These are phyloP conservation scores for Candida qinlingensis DNA, from an alignment of 805 yeast species.

Conservation along the genomic window DNA sequence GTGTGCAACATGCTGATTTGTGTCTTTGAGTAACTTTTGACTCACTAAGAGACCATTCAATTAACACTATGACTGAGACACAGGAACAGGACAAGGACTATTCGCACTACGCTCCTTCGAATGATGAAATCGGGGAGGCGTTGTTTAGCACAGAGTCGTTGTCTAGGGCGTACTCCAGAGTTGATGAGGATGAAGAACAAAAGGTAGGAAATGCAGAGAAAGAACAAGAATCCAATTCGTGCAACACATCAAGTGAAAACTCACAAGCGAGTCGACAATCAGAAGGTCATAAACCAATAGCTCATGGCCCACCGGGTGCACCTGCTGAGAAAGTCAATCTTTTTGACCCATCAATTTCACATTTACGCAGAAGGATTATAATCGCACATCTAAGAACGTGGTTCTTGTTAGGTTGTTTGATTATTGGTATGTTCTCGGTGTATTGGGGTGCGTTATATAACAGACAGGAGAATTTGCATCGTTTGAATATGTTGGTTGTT, in stretches of 20 bases:
- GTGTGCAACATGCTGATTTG: background rate
- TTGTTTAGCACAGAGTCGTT: slow-evolving; percentile 1
- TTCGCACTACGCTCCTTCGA: slow-evolving; percentile 1
- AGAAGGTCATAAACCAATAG: background rate
- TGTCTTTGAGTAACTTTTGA: background rate
- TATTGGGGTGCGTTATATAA: slow-evolving; percentile 35
- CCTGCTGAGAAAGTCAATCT: slow-evolving; percentile 13
- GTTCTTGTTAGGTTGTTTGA: slow-evolving; percentile 29
- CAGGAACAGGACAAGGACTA: background rate
- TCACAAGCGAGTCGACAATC: background rate
- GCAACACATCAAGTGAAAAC: background rate
- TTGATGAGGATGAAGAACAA: background rate
- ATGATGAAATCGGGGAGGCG: slow-evolving; percentile 7
- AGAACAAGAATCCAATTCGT: background rate
- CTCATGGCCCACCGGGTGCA: slow-evolving; percentile 2
- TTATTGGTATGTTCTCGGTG: slow-evolving; percentile 31
- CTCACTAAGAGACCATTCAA: background rate
- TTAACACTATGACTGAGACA: background rate
- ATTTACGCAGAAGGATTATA: slow-evolving; percentile 11
- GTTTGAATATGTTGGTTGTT: slow-evolving; percentile 28
- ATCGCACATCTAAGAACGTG: slow-evolving; percentile 10
- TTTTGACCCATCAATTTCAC: slow-evolving; percentile 9
- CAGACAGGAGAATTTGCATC: slow-evolving; percentile 20
- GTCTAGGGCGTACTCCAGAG: background rate
- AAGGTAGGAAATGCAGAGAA: background rate